Percentiles rank a stretch among this genome's conserved stretches.
These are phyloP conservation scores for Pyrenopolyporus hunteri DNA, from an alignment of 495 filamentous ascomycete genomes.

Conservation along the genomic window DNA sequence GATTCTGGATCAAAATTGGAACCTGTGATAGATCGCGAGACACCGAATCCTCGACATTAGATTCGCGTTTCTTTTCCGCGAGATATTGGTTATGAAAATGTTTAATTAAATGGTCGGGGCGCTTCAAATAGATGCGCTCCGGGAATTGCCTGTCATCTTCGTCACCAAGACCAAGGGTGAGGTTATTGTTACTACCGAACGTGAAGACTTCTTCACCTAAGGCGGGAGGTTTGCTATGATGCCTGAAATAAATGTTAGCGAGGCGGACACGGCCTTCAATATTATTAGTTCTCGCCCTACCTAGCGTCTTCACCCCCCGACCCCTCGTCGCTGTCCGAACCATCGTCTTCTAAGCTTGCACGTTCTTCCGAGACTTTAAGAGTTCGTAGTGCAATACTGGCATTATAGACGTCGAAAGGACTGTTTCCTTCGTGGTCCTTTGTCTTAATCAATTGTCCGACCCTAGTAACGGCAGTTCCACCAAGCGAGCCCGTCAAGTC, in stretches of 20 bases:
- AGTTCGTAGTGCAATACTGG: constrained; percentile 72
- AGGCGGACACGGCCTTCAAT: not conserved
- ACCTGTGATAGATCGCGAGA: constrained; percentile 56
- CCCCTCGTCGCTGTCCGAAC: constrained; percentile 50
- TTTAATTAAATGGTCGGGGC: constrained; percentile 79
- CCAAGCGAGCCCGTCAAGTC: constrained; percentile 64
- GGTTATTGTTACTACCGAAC: constrained; percentile 94
- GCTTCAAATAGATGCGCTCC: constrained; percentile 75
- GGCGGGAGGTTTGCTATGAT: constrained; percentile 40
- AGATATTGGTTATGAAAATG: constrained; percentile 70
- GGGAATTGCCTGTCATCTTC: constrained; percentile 93
- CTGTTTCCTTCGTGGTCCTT: constrained; percentile 96
- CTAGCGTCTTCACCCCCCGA: constrained; percentile 31
- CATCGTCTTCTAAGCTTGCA: constrained; percentile 43
- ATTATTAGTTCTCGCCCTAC: constrained; percentile 19
- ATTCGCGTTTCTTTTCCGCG: constrained; percentile 34
- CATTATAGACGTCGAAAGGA: constrained; percentile 88
- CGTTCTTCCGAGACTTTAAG: constrained; percentile 43
- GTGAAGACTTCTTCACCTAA: constrained; percentile 86
- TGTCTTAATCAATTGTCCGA: constrained; percentile 80
- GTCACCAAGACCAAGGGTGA: constrained; percentile 89
- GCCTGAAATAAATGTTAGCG: constrained; percentile 21
- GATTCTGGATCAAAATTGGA: constrained; percentile 71
- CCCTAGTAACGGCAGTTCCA: constrained; percentile 48
- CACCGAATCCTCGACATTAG: constrained; percentile 36